Base-by-base conservation (phyloP, 257 asterid genomes). In the Capsicum rhomboideum region DNA sequence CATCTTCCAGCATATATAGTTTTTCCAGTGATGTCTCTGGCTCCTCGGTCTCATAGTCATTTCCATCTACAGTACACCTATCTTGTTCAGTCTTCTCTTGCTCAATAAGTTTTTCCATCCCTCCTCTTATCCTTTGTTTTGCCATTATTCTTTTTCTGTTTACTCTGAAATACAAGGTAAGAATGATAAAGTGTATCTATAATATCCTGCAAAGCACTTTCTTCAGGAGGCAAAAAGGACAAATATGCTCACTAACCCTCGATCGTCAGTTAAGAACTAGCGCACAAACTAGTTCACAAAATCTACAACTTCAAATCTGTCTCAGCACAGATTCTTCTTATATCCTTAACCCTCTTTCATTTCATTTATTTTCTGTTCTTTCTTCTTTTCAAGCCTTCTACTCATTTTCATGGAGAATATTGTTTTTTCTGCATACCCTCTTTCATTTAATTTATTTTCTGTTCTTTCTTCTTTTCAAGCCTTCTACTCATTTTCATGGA, bases 101-200 rank as follows among this genome's bases (percentile, higher is more conserved):
- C 63, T 72, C 82, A 80, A 78, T 58, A 46, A 50, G 85, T 56
- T 85, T 90, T 93, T 34, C 88, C 95, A 86, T 92, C 94, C 91
- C 88, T 93, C 29, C 79, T 92, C 89, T 94, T 94, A 72, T 94
- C 98, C 91, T 94, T 90, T 83, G 82, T 86, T 87, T 89, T 95
- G 78, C 98, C 90, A 58, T 90, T 92, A 83, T 94, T 95, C 80
- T 89, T 85, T 86, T 93, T 95, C 85, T 94, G 97, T 87, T 95
- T 95, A 56, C 92, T 93, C 98, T 95, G 91, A 84, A 84, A 78
- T 68, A 78, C 63, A 63, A 85, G 66, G 78, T 52, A n/a, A 61
- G 77, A 23, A 58, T 28, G 83, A 77, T 85, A 71, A 85, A 42
- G 79, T 66, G 68, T 23, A 74, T 74, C 34, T 46, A 50, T 13